phyloP scores from a whole-genome alignment of 2,329 filamentous ascomycete species.

The Fusarium staphyleae region DNA sequence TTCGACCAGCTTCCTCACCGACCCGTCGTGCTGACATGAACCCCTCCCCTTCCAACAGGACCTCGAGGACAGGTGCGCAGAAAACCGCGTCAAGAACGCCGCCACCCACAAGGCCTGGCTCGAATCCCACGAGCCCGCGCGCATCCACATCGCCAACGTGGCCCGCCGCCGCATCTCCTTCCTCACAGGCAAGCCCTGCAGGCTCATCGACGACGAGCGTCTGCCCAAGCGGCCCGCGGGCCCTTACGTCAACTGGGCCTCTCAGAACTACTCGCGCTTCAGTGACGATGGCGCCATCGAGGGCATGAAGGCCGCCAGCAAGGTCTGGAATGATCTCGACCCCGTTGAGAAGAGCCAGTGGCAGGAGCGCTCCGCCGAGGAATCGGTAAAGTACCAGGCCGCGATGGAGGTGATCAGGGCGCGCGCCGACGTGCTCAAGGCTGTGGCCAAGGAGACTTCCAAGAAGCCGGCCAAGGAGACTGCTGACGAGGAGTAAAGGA shows the following conservation, averaged over 20 bases:
- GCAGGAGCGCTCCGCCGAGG: constrained; percentile 40
- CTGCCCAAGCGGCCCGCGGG: constrained; percentile 50
- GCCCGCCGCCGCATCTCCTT: constrained; percentile 48
- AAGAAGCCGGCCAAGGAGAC: constrained; percentile 9
- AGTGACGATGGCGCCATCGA: constrained; percentile 27
- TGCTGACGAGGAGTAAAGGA: constrained; percentile 27
- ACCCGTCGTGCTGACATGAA: constrained; percentile 4
- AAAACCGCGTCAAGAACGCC: constrained; percentile 53
- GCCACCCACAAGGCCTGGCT: constrained; percentile 57
- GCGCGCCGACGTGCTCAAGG: constrained; percentile 7
- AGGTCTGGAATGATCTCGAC: constrained; percentile 55
- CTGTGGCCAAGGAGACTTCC: neutral
- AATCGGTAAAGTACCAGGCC: constrained; percentile 20
- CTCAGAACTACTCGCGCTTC: constrained; percentile 47
- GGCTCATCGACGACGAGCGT: constrained; percentile 56
- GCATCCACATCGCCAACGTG: constrained; percentile 55
- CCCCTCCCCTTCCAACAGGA: constrained; percentile 22
- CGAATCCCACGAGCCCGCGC: constrained; percentile 48
- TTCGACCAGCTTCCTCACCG: no score
- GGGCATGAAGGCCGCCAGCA: constrained; percentile 34
- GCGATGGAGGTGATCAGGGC: constrained; percentile 39
- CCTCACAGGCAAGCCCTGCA: constrained; percentile 49
- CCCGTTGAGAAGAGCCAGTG: constrained; percentile 53
- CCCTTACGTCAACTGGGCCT: constrained; percentile 49
- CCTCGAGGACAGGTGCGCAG: constrained; percentile 44